Conservation (phyloP, 2,329 filamentous ascomycete species). For the Acrocalymma vagum region DNA sequence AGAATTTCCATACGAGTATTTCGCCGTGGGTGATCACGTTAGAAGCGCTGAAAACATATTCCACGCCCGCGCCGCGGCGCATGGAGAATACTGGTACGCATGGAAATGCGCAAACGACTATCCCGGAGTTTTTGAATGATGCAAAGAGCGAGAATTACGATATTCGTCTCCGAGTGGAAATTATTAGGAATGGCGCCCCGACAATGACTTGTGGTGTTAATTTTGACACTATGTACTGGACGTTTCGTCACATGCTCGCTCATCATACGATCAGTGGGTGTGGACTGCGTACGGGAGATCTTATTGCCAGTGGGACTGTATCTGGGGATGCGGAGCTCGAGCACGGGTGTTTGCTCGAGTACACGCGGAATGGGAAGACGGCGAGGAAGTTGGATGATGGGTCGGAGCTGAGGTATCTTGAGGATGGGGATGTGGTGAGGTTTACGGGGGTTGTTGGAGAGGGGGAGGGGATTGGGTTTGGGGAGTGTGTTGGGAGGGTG, state of each 20-base stretch:
- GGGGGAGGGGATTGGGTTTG: slow-evolving; percentile 49
- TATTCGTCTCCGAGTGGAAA: slow-evolving; percentile 29
- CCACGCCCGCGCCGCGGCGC: slow-evolving; percentile 27
- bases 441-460: slow-evolving; percentile 47
- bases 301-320: slow-evolving; percentile 56
- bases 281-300: slow-evolving; percentile 51
- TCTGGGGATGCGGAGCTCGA: slow-evolving; percentile 48
- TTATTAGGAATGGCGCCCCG: slow-evolving; percentile 24
- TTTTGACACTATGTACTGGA: slow-evolving; percentile 55
- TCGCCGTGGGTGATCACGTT: slow-evolving; percentile 70
- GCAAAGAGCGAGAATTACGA: slow-evolving; percentile 30
- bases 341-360: slow-evolving; percentile 54
- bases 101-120: too few species aligned
- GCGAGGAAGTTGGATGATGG: slow-evolving; percentile 36
- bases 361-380: slow-evolving; percentile 46
- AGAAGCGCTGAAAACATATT: slow-evolving; percentile 61
- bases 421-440: slow-evolving; percentile 52
- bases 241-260: slow-evolving; percentile 55
- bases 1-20: slow-evolving; percentile 67
- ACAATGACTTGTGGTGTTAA: slow-evolving; percentile 37
- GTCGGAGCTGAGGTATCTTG: slow-evolving; percentile 46
- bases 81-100: too few species aligned
- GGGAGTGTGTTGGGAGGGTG: slow-evolving; percentile 49
- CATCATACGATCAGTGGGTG: slow-evolving; percentile 55
- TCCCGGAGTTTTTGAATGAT: slow-evolving; percentile 35